A percentile compares a stretch with the other conserved stretches of the same genome.
phyloP scores from a whole-genome alignment of 371 early-diverging fungal species.

The Syncephalastrum monosporum region DNA sequence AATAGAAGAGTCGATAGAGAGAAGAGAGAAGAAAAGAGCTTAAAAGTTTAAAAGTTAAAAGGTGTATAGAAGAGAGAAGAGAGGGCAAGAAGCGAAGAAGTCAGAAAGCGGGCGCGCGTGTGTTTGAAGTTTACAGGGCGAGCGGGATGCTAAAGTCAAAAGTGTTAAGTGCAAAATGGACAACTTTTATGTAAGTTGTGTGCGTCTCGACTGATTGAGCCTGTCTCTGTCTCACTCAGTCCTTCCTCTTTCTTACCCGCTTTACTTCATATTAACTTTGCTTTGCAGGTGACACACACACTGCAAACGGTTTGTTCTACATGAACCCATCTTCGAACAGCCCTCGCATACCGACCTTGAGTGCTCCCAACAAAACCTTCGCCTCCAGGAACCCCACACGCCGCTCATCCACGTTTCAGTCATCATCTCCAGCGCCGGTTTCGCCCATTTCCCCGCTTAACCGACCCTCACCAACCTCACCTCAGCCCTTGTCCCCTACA shows the following conservation, averaged over 20 bases:
- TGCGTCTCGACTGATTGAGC: background rate
- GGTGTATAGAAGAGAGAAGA: conserved; percentile 1
- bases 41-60: background rate
- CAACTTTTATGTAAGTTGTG: background rate
- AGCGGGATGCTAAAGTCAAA: too few species aligned
- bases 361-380: conserved; percentile 38
- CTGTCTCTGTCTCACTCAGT: background rate
- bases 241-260: conserved; percentile 9
- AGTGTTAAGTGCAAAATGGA: too few species aligned
- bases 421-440: conserved; percentile 10
- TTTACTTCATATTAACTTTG: too few species aligned
- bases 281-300: too few species aligned
- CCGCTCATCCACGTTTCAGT: conserved; percentile 13
- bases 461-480: conserved; percentile 8
- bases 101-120: conserved; percentile 5
- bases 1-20: background rate
- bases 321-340: conserved; percentile 21
- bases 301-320: conserved; percentile 5
- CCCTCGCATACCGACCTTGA: conserved; percentile 23
- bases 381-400: conserved; percentile 30
- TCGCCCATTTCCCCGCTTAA: conserved; percentile 17
- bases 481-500: conserved; percentile 16
- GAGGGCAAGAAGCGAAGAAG: conserved; percentile 17
- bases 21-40: background rate
- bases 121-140: conserved; percentile 1